A percentile compares a stretch with the other conserved stretches of the same genome.
These are phyloP conservation scores for Panus rudis DNA, from an alignment of 768 basidiomycete species.

Conservation along the genomic window DNA sequence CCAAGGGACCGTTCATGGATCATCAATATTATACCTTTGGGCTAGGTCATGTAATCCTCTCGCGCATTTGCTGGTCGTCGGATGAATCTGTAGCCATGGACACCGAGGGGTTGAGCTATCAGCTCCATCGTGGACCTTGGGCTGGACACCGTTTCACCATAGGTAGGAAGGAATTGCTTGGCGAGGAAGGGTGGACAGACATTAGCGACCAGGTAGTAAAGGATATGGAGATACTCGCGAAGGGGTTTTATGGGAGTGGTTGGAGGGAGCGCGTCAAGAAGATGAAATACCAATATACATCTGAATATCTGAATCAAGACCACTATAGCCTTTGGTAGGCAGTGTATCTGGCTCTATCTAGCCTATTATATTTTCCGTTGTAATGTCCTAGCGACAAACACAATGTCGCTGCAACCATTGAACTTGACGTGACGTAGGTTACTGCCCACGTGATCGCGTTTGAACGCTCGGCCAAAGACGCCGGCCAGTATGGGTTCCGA, in stretches of 20 bases:
- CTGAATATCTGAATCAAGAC: no score
- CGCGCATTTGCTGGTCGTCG: slow-evolving; percentile 6
- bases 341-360: no score
- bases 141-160: slow-evolving; percentile 7
- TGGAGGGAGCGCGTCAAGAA: no score
- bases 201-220: neutral
- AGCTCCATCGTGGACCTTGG: slow-evolving; percentile 3
- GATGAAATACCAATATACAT: no score
- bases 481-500: no score
- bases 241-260: neutral
- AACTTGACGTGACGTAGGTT: no score
- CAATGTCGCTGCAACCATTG: no score
- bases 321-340: no score
- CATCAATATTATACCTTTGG: neutral
- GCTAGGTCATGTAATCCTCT: slow-evolving; percentile 1
- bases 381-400: no score
- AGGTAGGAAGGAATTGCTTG: neutral
- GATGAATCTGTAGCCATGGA: neutral
- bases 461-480: no score
- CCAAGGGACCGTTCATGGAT: neutral
- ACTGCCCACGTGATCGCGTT: no score
- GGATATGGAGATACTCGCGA: neutral
- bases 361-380: no score
- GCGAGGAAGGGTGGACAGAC: slow-evolving; percentile 2
- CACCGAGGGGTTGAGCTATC: neutral